Conservation (phyloP, 108 stramenopile species). For the Nannochloropsis oceanica region DNA sequence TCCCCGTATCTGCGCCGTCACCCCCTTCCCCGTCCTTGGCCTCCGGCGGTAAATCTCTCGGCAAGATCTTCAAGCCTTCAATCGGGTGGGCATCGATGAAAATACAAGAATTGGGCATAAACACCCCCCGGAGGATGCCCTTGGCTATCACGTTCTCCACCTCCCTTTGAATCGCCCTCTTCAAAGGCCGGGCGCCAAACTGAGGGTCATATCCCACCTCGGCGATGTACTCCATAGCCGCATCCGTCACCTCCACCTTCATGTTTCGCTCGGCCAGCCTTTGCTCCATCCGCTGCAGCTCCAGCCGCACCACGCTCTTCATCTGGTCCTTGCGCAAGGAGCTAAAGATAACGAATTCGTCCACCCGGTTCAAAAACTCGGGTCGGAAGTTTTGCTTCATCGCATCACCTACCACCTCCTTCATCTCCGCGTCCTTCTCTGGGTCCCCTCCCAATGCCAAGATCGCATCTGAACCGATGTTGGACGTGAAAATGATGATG, state of each 20-base stretch:
- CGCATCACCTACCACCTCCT: slow-evolving; percentile 52
- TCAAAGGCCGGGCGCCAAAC: slow-evolving; percentile 92
- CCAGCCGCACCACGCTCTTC: slow-evolving; percentile 47
- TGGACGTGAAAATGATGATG: slow-evolving; percentile 81
- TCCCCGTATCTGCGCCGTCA: background rate
- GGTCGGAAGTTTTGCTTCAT: slow-evolving; percentile 71
- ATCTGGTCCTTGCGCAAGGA: slow-evolving; percentile 57
- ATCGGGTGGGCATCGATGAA: background rate
- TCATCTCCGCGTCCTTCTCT: slow-evolving; percentile 16
- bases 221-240: slow-evolving; percentile 34
- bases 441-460: slow-evolving; percentile 39
- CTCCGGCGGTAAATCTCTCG: background rate
- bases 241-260: slow-evolving; percentile 32
- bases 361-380: slow-evolving; percentile 96
- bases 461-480: slow-evolving; percentile 65
- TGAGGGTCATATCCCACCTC: slow-evolving; percentile 71
- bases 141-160: slow-evolving; percentile 78
- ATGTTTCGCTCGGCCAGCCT: slow-evolving; percentile 38
- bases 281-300: slow-evolving; percentile 36
- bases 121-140: slow-evolving; percentile 58
- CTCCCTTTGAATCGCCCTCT: slow-evolving; percentile 82
- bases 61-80: background rate
- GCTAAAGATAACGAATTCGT: slow-evolving; percentile 90
- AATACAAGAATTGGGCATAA: background rate
- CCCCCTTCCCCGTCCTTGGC: background rate